Base-by-base conservation (phyloP, 2,329 filamentous ascomycete species). In the Aureobasidium sp. region DNA sequence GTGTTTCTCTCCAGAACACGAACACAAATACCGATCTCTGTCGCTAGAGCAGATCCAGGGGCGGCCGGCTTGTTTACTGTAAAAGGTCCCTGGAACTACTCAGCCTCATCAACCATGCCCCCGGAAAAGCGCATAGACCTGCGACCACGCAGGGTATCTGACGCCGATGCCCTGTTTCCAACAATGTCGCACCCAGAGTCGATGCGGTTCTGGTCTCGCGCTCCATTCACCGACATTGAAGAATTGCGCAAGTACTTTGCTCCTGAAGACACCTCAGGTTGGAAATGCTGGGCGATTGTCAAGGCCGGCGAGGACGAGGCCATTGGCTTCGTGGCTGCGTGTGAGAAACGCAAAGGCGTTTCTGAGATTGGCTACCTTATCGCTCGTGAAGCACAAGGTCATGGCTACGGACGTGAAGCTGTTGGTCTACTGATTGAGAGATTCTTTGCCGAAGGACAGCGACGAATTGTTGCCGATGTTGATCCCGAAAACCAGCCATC, bases 111-210 rank as follows among this genome's bases (percentile, higher is more conserved):
- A 34, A 7, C 7, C 14, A 12, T 37, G n/a, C 1, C 15, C 3
- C 12, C 6, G 5, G 15, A 29, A 3, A n/a, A 14, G 4, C 52
- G 52, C 15, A 11, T 44, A 5, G 6, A 5, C 22, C 25, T 56
- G 3, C 52, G 52, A 12, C 52, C 27, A 17, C 52, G 52, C n/a
- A 11, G 39, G 0, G 37, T 36, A 22, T 56, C 52, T 15, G 52
- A 56, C 27, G 52, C 52, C 37, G 9, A 34, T 31, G 52, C 52
- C 27, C 11, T 56, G 2, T 56, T 34, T 27, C 17, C 52, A 11
- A 56, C 52, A 44, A 56, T 56, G 52, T 56, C 52, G 1, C 52
- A 56, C 27, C 17, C 39, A 34, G 52, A 44, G 2, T 56, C 52
- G 9, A 56, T 56, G 52, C 39, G 6, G 15, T 56, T 11, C 4